Conservation (phyloP, 495 filamentous ascomycete species). For the Daldinia caldariorum region DNA sequence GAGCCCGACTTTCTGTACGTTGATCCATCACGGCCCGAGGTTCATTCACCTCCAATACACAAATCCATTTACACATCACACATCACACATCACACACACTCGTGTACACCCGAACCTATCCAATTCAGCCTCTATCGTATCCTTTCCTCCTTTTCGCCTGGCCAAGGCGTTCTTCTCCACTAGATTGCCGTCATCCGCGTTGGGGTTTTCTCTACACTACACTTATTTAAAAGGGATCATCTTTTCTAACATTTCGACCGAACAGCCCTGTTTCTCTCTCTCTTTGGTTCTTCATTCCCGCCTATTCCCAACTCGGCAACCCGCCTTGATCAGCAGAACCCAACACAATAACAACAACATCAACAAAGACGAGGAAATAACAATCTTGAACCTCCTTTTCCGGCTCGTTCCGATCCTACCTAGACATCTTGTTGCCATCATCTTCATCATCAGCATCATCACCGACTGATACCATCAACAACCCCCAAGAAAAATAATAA, state of each 20-base stretch:
- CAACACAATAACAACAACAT: no score
- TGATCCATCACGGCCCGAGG: conserved; percentile 39
- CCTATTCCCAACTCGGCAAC: conserved; percentile 45
- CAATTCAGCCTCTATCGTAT: conserved; percentile 31
- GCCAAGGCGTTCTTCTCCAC: conserved; percentile 44
- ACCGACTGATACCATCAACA: conserved; percentile 5
- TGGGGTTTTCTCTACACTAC: neutral
- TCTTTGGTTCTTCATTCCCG: conserved; percentile 38
- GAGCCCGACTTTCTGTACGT: conserved; percentile 33
- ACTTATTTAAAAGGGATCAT: conserved; percentile 37
- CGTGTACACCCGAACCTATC: conserved; percentile 12
- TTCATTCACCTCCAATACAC: conserved; percentile 22
- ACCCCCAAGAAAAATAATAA: conserved; percentile 5
- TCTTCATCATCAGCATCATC: neutral
- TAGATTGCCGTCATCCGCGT: conserved; percentile 24
- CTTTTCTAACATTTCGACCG: conserved; percentile 22
- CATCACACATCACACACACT: neutral
- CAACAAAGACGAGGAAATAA: conserved; percentile 28
- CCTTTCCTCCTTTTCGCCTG: conserved; percentile 35
- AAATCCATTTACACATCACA: neutral
- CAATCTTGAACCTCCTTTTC: neutral
- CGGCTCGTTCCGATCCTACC: neutral
- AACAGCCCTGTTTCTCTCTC: conserved; percentile 16
- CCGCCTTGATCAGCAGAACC: conserved; percentile 15
- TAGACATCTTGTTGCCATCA: neutral